Evolutionary conservation across 139 green algal species (phyloP).

Genomic region (Nannochloris sp.): DNA sequence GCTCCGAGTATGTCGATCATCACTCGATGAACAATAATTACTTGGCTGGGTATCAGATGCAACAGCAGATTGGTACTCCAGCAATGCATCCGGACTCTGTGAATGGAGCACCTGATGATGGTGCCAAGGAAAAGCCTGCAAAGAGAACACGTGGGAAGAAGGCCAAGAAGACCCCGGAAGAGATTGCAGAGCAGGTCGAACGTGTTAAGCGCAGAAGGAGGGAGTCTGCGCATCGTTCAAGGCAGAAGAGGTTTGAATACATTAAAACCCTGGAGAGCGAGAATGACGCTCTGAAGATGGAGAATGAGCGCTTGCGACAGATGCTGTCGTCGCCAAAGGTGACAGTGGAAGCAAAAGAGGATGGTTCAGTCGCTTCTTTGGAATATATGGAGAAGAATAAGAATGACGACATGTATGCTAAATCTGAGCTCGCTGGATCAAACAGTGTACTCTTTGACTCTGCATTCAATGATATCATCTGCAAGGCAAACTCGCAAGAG

Average conservation of each 20-base stretch:
- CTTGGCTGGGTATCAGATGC: no score
- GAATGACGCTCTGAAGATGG: constrained; percentile 25
- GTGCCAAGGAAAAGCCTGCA: background rate
- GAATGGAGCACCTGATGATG: no score
- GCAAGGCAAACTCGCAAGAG: no score
- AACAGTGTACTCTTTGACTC: no score
- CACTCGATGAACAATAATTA: no score
- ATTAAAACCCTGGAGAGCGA: constrained; percentile 25
- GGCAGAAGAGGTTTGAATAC: constrained; percentile 20
- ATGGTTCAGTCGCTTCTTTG: background rate
- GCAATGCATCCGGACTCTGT: no score
- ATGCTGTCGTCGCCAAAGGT: background rate
- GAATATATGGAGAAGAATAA: background rate
- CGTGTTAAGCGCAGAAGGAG: constrained; percentile 23
- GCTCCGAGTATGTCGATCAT: no score
- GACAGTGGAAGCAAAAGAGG: background rate
- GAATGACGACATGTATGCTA: background rate
- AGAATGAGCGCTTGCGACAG: constrained; percentile 20
- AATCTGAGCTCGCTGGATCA: no score
- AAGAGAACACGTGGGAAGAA: background rate
- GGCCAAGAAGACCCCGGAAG: background rate
- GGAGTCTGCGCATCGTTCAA: constrained; percentile 26
- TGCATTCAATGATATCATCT: no score
- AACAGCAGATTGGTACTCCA: no score
- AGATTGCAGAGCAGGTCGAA: constrained; percentile 28